Evolutionary conservation across 371 early-diverging fungal genomes (phyloP).

Genomic region (Mucor indicus): DNA sequence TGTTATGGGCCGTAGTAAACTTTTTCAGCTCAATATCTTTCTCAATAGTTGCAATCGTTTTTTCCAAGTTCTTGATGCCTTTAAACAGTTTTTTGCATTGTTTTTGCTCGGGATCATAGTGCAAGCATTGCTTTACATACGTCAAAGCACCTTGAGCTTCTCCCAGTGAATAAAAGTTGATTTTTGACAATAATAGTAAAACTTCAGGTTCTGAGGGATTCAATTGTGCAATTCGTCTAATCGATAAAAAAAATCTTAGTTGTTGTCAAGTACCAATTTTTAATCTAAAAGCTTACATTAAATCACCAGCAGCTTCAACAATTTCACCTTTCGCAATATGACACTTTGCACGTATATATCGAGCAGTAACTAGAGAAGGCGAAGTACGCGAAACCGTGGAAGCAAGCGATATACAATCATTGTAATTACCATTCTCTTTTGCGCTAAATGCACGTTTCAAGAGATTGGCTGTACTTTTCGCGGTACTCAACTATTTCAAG

Average conservation of each 20-base stretch:
- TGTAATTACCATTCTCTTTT: not conserved
- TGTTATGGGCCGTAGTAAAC: slow-evolving; percentile 58
- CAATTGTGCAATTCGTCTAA: slow-evolving; percentile 69
- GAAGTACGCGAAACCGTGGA: slow-evolving; percentile 6
- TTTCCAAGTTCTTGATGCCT: slow-evolving; percentile 75
- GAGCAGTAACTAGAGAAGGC: not conserved
- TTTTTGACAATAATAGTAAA: slow-evolving; percentile 63
- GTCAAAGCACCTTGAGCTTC: slow-evolving; percentile 68
- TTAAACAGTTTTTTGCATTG: slow-evolving; percentile 75
- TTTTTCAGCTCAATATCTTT: not conserved
- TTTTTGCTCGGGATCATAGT: slow-evolving; percentile 89
- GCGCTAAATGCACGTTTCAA: not conserved
- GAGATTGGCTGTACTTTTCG: not conserved
- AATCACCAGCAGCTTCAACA: slow-evolving; percentile 66
- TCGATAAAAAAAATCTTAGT: too few species aligned
- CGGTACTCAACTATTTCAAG: not conserved
- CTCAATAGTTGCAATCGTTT: slow-evolving; percentile 56
- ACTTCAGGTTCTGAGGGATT: slow-evolving; percentile 63
- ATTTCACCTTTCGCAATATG: slow-evolving; percentile 68
- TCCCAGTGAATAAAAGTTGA: slow-evolving; percentile 73
- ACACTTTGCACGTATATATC: slow-evolving; percentile 54
- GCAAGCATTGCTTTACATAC: slow-evolving; percentile 80
- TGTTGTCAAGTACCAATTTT: too few species aligned
- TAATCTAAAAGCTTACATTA: slow-evolving; percentile 5
- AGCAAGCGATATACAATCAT: slow-evolving; percentile 5